phyloP scores from a whole-genome alignment of 805 yeast species.

The Pichia heedii region DNA sequence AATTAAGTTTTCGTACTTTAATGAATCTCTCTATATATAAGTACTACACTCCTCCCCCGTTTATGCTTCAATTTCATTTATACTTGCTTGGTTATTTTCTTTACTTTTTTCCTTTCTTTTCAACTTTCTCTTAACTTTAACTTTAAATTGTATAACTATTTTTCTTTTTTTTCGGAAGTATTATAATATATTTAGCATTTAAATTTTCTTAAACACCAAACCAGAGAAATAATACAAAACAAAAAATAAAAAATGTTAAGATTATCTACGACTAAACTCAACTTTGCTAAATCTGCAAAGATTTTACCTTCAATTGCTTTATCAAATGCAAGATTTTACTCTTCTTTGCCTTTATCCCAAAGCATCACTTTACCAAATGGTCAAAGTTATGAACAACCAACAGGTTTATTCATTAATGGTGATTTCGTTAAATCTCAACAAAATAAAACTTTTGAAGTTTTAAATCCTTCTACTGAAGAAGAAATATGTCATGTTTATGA shows the following conservation, averaged over 20 bases:
- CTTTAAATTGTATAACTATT: too few species aligned
- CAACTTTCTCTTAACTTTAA: too few species aligned
- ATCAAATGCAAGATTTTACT: conserved; percentile 10
- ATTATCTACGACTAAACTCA: conserved; percentile 2
- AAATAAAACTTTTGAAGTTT: conserved; percentile 52
- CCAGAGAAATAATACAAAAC: too few species aligned
- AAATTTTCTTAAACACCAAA: too few species aligned
- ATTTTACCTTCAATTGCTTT: background rate
- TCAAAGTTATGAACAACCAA: conserved; percentile 30
- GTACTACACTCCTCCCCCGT: too few species aligned
- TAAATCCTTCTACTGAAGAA: conserved; percentile 66
- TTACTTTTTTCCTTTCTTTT: too few species aligned
- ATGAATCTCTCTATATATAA: too few species aligned
- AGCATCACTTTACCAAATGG: conserved; percentile 29
- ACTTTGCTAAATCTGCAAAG: background rate
- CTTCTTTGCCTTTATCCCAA: conserved; percentile 18
- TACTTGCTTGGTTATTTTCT: too few species aligned
- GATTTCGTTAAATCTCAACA: conserved; percentile 48
- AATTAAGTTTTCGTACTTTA: too few species aligned
- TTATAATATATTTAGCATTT: too few species aligned
- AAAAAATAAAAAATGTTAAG: conserved; percentile 5
- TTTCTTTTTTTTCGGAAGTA: too few species aligned
- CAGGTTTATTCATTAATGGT: conserved; percentile 58
- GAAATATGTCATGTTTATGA: conserved; percentile 60
- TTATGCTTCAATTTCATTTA: too few species aligned